A percentile compares a stretch with the other conserved stretches of the same genome.
phyloP scores from a whole-genome alignment of 306 rosid genomes.

The Crotalaria pallida region DNA sequence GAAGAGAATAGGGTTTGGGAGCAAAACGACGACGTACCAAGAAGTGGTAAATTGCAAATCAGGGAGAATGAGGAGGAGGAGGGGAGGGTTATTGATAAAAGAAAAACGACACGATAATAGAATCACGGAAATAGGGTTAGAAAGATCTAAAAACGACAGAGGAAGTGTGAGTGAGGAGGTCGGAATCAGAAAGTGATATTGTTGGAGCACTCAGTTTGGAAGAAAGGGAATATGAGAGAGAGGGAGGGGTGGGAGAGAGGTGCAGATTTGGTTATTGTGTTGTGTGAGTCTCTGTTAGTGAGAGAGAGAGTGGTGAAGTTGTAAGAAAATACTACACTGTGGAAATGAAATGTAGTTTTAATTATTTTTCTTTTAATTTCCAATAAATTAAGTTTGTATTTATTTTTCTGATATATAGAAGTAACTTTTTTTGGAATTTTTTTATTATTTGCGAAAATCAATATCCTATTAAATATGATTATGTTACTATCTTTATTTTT shows the following conservation, averaged over 20 bases:
- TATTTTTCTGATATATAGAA: too few relatives aligned
- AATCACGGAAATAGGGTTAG: too few relatives aligned
- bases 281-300: too few relatives aligned
- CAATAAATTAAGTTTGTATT: too few relatives aligned
- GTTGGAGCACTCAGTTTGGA: neutral
- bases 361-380: too few relatives aligned
- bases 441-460: too few relatives aligned
- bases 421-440: too few relatives aligned
- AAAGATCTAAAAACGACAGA: constrained; percentile 24
- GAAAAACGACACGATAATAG: constrained; percentile 22
- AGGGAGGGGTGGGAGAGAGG: constrained; percentile 9
- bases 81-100: neutral
- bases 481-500: too few relatives aligned
- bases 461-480: too few relatives aligned
- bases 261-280: constrained; percentile 29
- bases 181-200: neutral
- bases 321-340: neutral
- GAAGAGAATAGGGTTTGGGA: constrained; percentile 42
- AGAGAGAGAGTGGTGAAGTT: neutral
- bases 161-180: neutral
- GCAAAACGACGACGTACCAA: constrained; percentile 38
- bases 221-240: neutral
- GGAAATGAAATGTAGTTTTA: too few relatives aligned
- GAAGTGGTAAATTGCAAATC: too few relatives aligned
- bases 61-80: constrained; percentile 45